These are phyloP conservation scores for Rhizopogon salebrosus DNA, from an alignment of 768 basidiomycete species.

Conservation along the genomic window DNA sequence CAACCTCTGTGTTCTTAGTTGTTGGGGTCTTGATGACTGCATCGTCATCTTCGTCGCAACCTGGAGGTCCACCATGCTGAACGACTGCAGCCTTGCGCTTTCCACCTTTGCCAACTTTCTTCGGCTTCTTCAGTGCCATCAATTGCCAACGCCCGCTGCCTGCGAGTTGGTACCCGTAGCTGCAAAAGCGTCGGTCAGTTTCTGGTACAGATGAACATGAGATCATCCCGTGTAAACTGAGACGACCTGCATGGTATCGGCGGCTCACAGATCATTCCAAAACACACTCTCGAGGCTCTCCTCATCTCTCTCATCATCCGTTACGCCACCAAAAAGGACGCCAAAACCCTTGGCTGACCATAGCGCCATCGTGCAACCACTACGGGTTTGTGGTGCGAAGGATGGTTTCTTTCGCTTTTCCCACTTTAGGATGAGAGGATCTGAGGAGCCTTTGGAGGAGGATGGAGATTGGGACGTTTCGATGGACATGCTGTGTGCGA, in stretches of 20 bases:
- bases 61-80: constrained; percentile 4
- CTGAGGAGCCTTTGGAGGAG: constrained; percentile 31
- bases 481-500: constrained; percentile 25
- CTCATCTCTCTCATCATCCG: constrained; percentile 81
- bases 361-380: constrained; percentile 83
- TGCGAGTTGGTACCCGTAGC: constrained; percentile 71
- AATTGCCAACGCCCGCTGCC: constrained; percentile 79
- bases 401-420: constrained; percentile 78
- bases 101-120: constrained; percentile 38
- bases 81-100: constrained; percentile 37
- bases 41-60: constrained; percentile 8
- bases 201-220: no score
- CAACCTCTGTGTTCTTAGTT: constrained; percentile 9
- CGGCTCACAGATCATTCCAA: constrained; percentile 76
- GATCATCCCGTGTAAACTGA: not conserved
- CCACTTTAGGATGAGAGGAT: constrained; percentile 68
- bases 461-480: constrained; percentile 15
- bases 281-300: constrained; percentile 82
- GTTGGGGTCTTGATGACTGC: constrained; percentile 17
- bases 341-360: constrained; percentile 70
- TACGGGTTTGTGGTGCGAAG: constrained; percentile 39
- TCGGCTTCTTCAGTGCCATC: constrained; percentile 63
- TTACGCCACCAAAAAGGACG: constrained; percentile 83
- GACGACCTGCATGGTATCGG: not conserved
- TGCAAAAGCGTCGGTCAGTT: constrained; percentile 19